These are phyloP conservation scores for Geosiphon pyriformis DNA, from an alignment of 192 early-diverging fungal genomes.

Conservation along the genomic window DNA sequence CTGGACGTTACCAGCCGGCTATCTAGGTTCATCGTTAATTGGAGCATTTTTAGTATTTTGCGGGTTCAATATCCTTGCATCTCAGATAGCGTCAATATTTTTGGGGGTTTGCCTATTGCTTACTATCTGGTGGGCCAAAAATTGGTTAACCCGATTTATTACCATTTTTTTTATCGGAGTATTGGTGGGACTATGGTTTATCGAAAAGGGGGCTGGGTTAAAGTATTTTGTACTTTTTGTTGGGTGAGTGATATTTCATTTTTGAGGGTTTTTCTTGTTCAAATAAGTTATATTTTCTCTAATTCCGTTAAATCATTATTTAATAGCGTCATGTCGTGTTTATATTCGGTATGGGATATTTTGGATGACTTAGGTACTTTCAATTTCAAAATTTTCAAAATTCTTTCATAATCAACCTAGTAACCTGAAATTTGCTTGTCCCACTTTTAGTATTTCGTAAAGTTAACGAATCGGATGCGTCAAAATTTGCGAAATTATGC, in stretches of 20 bases:
- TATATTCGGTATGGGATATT: conserved; percentile 95
- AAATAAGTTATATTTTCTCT: conserved; percentile 1
- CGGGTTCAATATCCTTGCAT: conserved; percentile 83
- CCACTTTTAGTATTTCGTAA: conserved; percentile 65
- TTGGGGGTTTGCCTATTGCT: conserved; percentile 78
- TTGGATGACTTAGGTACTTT: conserved; percentile 65
- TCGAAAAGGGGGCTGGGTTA: conserved; percentile 64
- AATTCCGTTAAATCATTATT: not conserved
- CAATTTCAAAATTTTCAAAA: not conserved
- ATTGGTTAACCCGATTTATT: conserved; percentile 79
- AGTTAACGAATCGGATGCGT: conserved; percentile 93
- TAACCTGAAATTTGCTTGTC: not conserved
- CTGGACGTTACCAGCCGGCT: conserved; percentile 84
- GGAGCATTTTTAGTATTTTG: conserved; percentile 92
- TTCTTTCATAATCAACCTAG: not conserved
- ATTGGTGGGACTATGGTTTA: conserved; percentile 80
- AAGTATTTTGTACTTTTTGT: conserved; percentile 92
- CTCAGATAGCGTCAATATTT: conserved; percentile 81
- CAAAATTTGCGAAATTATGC: conserved; percentile 70
- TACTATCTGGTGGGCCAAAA: conserved; percentile 83
- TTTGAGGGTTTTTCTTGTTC: not conserved
- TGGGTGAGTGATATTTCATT: conserved; percentile 56
- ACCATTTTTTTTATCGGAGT: conserved; percentile 80
- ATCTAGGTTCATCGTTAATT: conserved; percentile 82
- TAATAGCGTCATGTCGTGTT: conserved; percentile 80